phyloP scores from a whole-genome alignment of 495 filamentous ascomycete genomes.

The Pyrenula aspistea region DNA sequence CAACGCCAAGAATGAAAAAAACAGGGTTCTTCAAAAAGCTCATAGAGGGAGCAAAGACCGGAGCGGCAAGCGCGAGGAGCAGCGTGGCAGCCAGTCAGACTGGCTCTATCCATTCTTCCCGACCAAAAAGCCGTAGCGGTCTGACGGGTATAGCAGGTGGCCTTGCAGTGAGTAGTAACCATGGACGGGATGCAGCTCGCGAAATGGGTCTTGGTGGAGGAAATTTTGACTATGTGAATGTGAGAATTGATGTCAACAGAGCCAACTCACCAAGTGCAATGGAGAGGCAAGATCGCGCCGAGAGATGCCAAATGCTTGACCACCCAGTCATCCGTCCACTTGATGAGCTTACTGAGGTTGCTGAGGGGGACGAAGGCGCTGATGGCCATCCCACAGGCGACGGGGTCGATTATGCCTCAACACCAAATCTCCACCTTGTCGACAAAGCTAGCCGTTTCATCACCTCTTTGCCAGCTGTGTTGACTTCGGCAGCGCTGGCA shows the following conservation, averaged over 20 bases:
- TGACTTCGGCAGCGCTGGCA: slow-evolving; percentile 70
- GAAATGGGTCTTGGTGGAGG: slow-evolving; percentile 54
- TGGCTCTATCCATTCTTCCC: slow-evolving; percentile 29
- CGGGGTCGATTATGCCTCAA: slow-evolving; percentile 65
- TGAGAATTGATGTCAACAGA: slow-evolving; percentile 87
- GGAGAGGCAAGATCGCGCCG: slow-evolving; percentile 74
- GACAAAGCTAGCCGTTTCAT: slow-evolving; percentile 95
- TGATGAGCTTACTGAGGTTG: slow-evolving; percentile 71
- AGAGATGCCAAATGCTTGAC: slow-evolving; percentile 90
- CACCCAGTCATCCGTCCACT: slow-evolving; percentile 78
- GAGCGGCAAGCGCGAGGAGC: slow-evolving; percentile 77
- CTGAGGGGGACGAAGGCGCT: slow-evolving; percentile 82
- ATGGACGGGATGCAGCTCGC: slow-evolving; percentile 35
- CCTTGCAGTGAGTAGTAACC: slow-evolving; percentile 6
- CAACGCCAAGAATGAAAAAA: slow-evolving; percentile 83
- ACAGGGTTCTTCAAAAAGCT: slow-evolving; percentile 95
- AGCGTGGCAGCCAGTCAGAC: slow-evolving; percentile 60
- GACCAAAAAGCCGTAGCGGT: slow-evolving; percentile 37
- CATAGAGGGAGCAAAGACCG: slow-evolving; percentile 86
- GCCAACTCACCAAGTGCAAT: slow-evolving; percentile 86
- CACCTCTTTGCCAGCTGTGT: slow-evolving; percentile 78
- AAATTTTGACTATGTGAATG: slow-evolving; percentile 84
- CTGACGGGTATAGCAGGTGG: slow-evolving; percentile 43
- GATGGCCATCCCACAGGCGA: slow-evolving; percentile 76
- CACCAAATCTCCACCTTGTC: slow-evolving; percentile 65